phyloP scores from a whole-genome alignment of 1,139 yeast species.

The Blastobotrys niveus region DNA sequence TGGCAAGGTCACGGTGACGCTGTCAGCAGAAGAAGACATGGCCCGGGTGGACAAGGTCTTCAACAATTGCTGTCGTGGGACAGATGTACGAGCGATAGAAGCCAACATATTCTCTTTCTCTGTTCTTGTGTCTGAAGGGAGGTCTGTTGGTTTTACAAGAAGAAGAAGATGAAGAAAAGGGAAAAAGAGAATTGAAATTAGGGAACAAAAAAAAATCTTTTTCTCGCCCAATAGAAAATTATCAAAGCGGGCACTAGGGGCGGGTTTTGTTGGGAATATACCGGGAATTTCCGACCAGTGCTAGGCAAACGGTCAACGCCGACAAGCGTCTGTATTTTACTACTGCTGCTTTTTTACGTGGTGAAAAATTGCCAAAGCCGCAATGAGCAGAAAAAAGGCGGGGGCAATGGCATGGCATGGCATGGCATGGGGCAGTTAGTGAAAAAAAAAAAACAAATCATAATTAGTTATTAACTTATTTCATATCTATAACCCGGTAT shows the following conservation, averaged over 20 bases:
- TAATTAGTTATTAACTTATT: no score
- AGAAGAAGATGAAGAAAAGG: neutral
- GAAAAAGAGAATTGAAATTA: neutral
- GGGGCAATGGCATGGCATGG: no score
- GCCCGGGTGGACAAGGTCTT: constrained; percentile 11
- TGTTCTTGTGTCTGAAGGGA: neutral
- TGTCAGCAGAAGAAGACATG: constrained; percentile 15
- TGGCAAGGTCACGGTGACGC: constrained; percentile 51
- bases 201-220: constrained; percentile 1
- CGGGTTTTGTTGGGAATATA: neutral
- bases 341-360: neutral
- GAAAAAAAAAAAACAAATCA: neutral
- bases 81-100: constrained; percentile 11
- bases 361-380: no score
- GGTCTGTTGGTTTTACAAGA: neutral
- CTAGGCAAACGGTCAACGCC: constrained; percentile 2
- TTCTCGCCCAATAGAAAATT: neutral
- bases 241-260: neutral
- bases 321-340: neutral
- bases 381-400: no score
- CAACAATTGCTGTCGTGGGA: constrained; percentile 9
- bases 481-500: neutral
- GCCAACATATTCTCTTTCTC: constrained; percentile 15
- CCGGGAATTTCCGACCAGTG: neutral
- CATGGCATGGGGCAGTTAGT: neutral